Percentiles rank a stretch among this genome's conserved stretches.
phyloP scores from a whole-genome alignment of 2,329 filamentous ascomycete genomes.

The Aspergillus ochraceus region DNA sequence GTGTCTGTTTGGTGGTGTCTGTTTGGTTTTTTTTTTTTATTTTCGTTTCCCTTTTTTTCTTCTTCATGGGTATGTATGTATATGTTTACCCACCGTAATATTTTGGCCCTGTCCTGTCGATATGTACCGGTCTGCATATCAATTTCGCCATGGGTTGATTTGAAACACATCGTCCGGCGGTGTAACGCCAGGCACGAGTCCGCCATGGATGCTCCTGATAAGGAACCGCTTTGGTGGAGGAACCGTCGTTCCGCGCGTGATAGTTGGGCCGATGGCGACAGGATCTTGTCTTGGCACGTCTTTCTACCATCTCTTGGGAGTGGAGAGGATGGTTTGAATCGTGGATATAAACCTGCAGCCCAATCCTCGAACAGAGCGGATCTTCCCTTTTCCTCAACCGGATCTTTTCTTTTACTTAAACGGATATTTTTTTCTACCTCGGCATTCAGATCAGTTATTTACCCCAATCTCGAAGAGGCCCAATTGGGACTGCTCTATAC shows the following conservation, averaged over 20 bases:
- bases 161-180: constrained; percentile 7
- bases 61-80: too few species aligned
- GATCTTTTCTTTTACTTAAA: too few species aligned
- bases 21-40: background rate
- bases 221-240: background rate
- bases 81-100: background rate
- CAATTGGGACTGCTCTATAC: background rate
- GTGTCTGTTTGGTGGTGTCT: background rate
- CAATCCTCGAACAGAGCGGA: background rate
- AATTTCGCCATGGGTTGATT: background rate
- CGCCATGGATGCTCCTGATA: constrained; percentile 1
- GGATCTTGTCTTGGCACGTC: constrained; percentile 12
- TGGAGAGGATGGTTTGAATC: constrained; percentile 5
- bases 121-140: background rate
- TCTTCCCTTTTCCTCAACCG: too few species aligned
- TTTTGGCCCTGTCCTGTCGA: background rate
- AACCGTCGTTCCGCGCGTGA: background rate
- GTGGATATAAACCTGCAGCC: constrained; percentile 1
- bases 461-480: constrained; percentile 1
- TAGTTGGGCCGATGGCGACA: constrained; percentile 13
- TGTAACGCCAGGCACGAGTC: constrained; percentile 7
- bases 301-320: constrained; percentile 9
- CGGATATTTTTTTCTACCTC: too few species aligned
- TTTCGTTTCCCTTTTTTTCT: background rate
- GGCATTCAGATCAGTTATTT: background rate